Evolutionary conservation across 129 eudicot genomes (phyloP), one percentile per base, ranked within the genome.

Genomic region (Escallonia rubra): DNA sequence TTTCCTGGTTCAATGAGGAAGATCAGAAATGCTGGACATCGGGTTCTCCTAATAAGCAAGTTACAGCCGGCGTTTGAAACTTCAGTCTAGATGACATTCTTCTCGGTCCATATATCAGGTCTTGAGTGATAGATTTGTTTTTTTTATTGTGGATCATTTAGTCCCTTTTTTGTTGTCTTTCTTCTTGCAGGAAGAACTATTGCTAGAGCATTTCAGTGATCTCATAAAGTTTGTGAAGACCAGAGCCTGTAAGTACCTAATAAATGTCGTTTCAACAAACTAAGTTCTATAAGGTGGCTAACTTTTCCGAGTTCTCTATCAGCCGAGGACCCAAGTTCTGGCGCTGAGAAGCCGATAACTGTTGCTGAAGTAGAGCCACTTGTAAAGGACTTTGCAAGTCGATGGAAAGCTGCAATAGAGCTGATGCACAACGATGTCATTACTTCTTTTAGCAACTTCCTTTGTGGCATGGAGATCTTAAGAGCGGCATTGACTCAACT

Each of bases 341-440:
- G 82, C 11, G 75, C 90, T 3, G 92, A 86, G 67, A 80, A 79
- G 59, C 65, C 95, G 39, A 82, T 89, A 57, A 77, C 88, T 44
- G 82, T 84, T 38, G 62, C 71, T 50, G 99, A 93, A 76, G 95
- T 86, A 11, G 99, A 93, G 73, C 96, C 96, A 2, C 85, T 93
- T 0, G 92, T 93, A 23, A 93, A 93, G 66, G 99, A 93, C 81
- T 93, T 93, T 68, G 96, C 74, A 11, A 73, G 96, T 44, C 76
- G 99, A 79, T 93, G 99, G 99, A 93, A 92, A 82, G 81, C 87
- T 7, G 96, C 96, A 12, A 93, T 89, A 51, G 99, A 93, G 83
- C 75, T 89, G 58, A 93, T 93, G 99, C 99, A 93, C 82, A 82
- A 85, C 61, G 96, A 89, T 12, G 99, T 93, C 6, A 93, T 93